Conservation (phyloP, 2,329 filamentous ascomycete species). For the Neobulgaria alba region DNA sequence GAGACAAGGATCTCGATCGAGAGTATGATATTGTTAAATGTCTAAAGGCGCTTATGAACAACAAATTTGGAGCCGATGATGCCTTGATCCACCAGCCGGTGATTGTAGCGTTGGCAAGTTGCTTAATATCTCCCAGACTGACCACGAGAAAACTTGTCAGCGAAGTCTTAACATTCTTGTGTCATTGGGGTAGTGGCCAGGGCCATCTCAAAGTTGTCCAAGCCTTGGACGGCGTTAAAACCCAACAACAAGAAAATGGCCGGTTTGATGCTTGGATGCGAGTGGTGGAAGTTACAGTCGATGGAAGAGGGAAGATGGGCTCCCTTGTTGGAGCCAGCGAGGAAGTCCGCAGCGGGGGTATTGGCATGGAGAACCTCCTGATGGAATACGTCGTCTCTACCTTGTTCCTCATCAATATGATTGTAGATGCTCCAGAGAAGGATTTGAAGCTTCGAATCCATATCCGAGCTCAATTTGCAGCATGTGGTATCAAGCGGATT, state of each 20-base stretch:
- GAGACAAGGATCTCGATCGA: constrained; percentile 60
- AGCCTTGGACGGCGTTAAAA: constrained; percentile 86
- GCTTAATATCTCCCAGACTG: constrained; percentile 77
- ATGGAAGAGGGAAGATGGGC: constrained; percentile 97
- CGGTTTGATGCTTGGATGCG: constrained; percentile 99
- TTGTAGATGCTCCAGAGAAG: constrained; percentile 81
- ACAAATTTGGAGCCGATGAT: constrained; percentile 97
- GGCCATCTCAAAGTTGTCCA: constrained; percentile 92
- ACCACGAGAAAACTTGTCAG: constrained; percentile 92
- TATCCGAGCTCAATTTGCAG: constrained; percentile 90
- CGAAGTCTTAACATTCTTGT: constrained; percentile 92
- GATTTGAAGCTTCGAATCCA: constrained; percentile 90
- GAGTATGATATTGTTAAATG: constrained; percentile 98
- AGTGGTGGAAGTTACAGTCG: constrained; percentile 91
- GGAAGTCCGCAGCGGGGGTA: constrained; percentile 88
- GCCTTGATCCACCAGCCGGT: constrained; percentile 85
- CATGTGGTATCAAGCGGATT: constrained; percentile 89
- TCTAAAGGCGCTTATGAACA: constrained; percentile 96
- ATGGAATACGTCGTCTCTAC: constrained; percentile 99
- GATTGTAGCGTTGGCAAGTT: constrained; percentile 77
- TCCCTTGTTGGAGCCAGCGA: constrained; percentile 94
- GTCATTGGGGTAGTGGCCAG: constrained; percentile 83
- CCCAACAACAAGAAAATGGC: constrained; percentile 80
- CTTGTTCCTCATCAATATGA: constrained; percentile 91
- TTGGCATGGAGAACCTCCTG: constrained; percentile 95